phyloP scores from a whole-genome alignment of 129 eudicot species.

The Arctium minus region DNA sequence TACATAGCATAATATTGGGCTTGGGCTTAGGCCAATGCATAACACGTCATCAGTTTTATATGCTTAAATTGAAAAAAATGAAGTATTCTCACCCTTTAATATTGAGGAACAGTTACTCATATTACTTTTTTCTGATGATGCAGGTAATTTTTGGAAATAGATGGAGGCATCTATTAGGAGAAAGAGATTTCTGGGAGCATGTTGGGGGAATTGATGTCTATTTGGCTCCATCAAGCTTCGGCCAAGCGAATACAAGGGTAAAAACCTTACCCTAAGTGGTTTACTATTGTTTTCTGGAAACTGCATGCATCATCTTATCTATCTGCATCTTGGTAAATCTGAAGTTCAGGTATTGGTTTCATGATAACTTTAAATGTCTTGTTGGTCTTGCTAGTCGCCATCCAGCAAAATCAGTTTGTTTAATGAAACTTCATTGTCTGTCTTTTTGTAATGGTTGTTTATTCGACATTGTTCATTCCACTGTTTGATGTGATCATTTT shows the following conservation, averaged over 20 bases:
- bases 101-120: neutral
- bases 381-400: neutral
- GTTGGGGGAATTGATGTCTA: slow-evolving; percentile 96
- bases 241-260: slow-evolving; percentile 97
- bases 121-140: slow-evolving; percentile 15
- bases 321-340: neutral
- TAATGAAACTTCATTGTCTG: neutral
- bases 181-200: slow-evolving; percentile 95
- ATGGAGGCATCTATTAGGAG: slow-evolving; percentile 96
- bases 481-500: slow-evolving; percentile 16
- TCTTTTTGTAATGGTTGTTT: slow-evolving; percentile 7
- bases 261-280: slow-evolving; percentile 1
- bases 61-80: neutral
- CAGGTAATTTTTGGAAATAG: slow-evolving; percentile 96
- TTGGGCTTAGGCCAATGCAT: no score
- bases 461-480: slow-evolving; percentile 5
- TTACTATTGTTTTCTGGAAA: neutral
- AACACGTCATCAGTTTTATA: neutral
- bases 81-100: neutral
- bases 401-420: slow-evolving; percentile 3
- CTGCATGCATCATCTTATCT: neutral
- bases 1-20: no score
- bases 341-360: neutral
- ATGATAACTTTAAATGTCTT: neutral
- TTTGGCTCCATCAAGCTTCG: slow-evolving; percentile 91